Evolutionary conservation across 2,329 filamentous ascomycete species (phyloP), one percentile per base, ranked within the genome.

Genomic region (Cadophora sp.): DNA sequence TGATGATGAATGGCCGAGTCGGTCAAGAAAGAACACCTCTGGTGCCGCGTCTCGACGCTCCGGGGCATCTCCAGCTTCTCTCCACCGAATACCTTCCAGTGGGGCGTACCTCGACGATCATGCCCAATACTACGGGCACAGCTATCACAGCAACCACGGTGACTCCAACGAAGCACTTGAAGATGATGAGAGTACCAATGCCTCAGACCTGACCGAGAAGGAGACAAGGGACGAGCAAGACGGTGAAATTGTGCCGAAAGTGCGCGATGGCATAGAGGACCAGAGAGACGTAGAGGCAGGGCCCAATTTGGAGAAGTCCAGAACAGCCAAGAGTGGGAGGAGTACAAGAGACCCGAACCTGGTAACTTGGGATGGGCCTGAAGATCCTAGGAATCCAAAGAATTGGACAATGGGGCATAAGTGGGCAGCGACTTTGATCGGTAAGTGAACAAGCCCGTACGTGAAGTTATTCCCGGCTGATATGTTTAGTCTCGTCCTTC

Each of bases 401-500:
- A 75, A 75, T 62, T 76, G 73, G 74, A 53, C 60, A 4, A 64
- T 62, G 8, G 51, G 59, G 20, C 60, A 65, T 11, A 85, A 85
- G 73, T 85, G 83, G 84, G 78, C 78, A 0, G 81, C 83, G 1
- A 85, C 83, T 3, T 73, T 82, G 58, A 79, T 84, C 3, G 77
- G 73, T 71, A 65, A 43, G 70, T 69, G 8, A 4, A 36, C 11
- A 18, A 20, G 16, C 4, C 39, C 9, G 7, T 14, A 33, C 11
- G n/a, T 36, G 18, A 5, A 30, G 9, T 14, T 30, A 33, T 56
- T 13, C n/a, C 7, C 22, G 16, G 36, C 55, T 70, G 36, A 65
- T 59, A 39, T 8, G 39, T 39, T 16, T 36, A 74, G 73, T 85
- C 0, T 84, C 83, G 0, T 80, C 80, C 2, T 83, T 81, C 0